Evolutionary conservation across 2,329 filamentous ascomycete genomes (phyloP), one percentile per base, ranked within the genome.

Genomic region (Mycosphaerella sp.): DNA sequence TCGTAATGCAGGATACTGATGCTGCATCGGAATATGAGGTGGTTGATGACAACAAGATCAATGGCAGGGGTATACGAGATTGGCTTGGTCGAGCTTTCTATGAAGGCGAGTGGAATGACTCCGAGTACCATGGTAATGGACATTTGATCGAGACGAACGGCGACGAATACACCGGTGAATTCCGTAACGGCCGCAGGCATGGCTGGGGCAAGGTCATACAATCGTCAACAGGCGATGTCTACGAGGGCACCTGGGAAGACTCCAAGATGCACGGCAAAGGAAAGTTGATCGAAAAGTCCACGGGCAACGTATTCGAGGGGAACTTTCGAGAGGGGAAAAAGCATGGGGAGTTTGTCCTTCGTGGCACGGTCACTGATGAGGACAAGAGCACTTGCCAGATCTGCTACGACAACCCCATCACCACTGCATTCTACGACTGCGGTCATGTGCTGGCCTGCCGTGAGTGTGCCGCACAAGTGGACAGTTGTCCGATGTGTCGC

Each of bases 241-340:
- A 77, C 59, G 68, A 70, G 14, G 74, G 74, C 37, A 64, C 85
- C 50, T 79, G 83, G 66, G 71, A 71, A 32, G 82, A 88, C 55
- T 86, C 89, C 58, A 75, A 77, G 58, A 76, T 80, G 50, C 75
- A 82, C 56, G 80, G 80, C 3, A 73, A 78, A 18, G 80, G 80
- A 27, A 79, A 74, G 1, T 78, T 77, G 52, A 69, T 78, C 28
- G 78, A 82, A 58, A 71, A 71, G 25, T 70, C 74, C 41, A 81
- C 77, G 0, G 79, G 79, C 41, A 82, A 83, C 62, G 78, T 77
- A 37, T 83, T 80, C 56, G 75, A 77, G 12, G 81, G 81, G 21
- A 79, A 78, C 16, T 84, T 80, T 71, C 74, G 77, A 58, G 73
- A 79, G 49, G 79, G 80, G 57, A 80, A 80, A 65, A 76, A 78